Conservation (phyloP, 768 basidiomycete species). For the Pholiota microspora region DNA sequence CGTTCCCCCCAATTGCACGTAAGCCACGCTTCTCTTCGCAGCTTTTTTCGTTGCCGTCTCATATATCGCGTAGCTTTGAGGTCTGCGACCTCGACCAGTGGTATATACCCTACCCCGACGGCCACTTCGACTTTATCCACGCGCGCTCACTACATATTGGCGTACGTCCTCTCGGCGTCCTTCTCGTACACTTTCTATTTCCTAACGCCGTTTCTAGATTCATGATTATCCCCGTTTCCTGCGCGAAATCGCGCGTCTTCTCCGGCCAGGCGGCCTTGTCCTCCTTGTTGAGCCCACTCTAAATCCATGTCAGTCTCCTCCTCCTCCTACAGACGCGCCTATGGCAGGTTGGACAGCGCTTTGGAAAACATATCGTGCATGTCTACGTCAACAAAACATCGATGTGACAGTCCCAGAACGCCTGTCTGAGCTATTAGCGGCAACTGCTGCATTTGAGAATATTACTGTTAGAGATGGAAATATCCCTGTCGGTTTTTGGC, state of each 20-base stretch:
- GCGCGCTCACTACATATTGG: slow-evolving; percentile 69
- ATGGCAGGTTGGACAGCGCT: slow-evolving; percentile 56
- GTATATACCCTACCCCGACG: slow-evolving; percentile 61
- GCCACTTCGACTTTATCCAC: slow-evolving; percentile 67
- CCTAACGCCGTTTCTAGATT: slow-evolving; percentile 39
- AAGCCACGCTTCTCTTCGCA: slow-evolving; percentile 29
- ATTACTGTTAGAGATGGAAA: slow-evolving; percentile 54
- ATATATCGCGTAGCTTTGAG: slow-evolving; percentile 50
- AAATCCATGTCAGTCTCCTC: slow-evolving; percentile 33
- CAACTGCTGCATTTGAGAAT: slow-evolving; percentile 52
- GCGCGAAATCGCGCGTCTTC: slow-evolving; percentile 59
- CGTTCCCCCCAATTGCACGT: slow-evolving; percentile 75
- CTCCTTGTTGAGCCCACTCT: slow-evolving; percentile 64
- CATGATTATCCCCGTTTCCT: slow-evolving; percentile 59
- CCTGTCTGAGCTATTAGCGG: slow-evolving; percentile 47
- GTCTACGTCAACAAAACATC: slow-evolving; percentile 48
- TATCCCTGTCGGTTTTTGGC: slow-evolving; percentile 71
- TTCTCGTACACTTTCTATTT: slow-evolving; percentile 10
- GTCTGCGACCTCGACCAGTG: slow-evolving; percentile 64
- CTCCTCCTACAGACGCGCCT: slow-evolving; percentile 17
- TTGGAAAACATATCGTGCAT: slow-evolving; percentile 61
- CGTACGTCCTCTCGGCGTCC: slow-evolving; percentile 35
- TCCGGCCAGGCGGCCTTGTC: slow-evolving; percentile 69
- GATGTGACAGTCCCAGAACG: slow-evolving; percentile 58
- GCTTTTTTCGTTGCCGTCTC: slow-evolving; percentile 3